Evolutionary conservation across 371 early-diverging fungal genomes (phyloP).

Genomic region (Syncephalis plumigaleata): DNA sequence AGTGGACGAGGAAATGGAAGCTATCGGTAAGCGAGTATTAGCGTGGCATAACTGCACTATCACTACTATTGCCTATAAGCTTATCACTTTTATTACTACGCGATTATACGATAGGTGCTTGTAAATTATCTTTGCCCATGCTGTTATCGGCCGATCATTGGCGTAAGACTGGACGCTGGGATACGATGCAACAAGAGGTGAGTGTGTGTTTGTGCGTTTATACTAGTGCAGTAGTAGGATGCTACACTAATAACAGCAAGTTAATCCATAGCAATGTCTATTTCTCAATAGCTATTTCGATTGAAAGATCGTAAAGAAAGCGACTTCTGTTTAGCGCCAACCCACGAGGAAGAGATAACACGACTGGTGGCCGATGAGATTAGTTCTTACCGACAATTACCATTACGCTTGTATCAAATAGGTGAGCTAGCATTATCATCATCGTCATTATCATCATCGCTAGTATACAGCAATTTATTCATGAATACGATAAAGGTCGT

Average conservation of each 20-base stretch:
- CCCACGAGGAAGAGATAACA: constrained; percentile 88
- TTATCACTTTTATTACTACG: too few relatives aligned
- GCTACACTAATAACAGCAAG: constrained; percentile 1
- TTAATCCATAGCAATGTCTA: background rate
- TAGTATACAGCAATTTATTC: background rate
- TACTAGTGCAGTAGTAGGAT: background rate
- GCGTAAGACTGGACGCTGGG: constrained; percentile 66
- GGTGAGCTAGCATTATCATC: constrained; percentile 14
- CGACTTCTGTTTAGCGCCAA: constrained; percentile 63
- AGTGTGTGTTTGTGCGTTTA: background rate
- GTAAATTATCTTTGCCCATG: constrained; percentile 54
- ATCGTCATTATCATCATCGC: background rate
- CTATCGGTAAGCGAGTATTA: constrained; percentile 29
- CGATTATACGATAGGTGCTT: constrained; percentile 26
- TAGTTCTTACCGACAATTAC: constrained; percentile 49
- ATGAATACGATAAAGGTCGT: constrained; percentile 14
- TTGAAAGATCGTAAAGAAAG: constrained; percentile 59
- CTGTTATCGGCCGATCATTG: constrained; percentile 47
- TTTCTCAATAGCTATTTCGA: constrained; percentile 36
- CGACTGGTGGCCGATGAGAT: constrained; percentile 44
- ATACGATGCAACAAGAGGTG: constrained; percentile 47
- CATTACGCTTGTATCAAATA: constrained; percentile 79
- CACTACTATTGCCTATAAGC: too few relatives aligned
- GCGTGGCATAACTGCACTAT: too few relatives aligned
- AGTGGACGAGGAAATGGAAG: constrained; percentile 62